These are phyloP conservation scores for Chara braunii DNA, from an alignment of 139 green algal species.

Conservation along the genomic window DNA sequence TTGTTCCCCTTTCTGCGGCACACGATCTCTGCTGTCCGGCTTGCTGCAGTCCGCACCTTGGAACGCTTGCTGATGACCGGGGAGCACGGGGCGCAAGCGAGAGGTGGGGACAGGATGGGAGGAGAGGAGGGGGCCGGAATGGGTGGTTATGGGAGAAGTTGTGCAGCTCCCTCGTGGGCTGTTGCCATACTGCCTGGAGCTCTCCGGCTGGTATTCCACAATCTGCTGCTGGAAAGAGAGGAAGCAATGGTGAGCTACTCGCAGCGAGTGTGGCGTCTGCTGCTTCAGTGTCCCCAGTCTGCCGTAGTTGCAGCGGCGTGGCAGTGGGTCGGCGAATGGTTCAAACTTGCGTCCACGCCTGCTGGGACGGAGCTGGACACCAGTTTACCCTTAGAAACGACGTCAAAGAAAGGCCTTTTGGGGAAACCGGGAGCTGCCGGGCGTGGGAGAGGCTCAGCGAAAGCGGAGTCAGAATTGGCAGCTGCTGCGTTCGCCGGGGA, in stretches of 20 bases:
- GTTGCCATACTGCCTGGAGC: slow-evolving; percentile 40
- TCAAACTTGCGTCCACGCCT: slow-evolving; percentile 43
- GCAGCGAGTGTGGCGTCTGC: slow-evolving; percentile 52
- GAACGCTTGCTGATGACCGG: slow-evolving; percentile 4
- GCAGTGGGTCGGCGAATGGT: slow-evolving; percentile 29
- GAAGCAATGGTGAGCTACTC: slow-evolving; percentile 41
- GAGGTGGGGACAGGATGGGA: background rate
- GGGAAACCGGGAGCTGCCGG: background rate
- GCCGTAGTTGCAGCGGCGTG: background rate
- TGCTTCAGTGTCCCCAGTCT: slow-evolving; percentile 43
- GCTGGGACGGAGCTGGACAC: slow-evolving; percentile 38
- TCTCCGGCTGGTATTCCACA: slow-evolving; percentile 64
- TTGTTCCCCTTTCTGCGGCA: slow-evolving; percentile 78
- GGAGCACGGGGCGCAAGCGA: slow-evolving; percentile 8
- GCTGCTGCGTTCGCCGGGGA: background rate
- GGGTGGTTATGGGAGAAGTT: background rate
- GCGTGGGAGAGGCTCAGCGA: background rate
- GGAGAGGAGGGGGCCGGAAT: slow-evolving; percentile 11
- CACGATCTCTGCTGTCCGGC: slow-evolving; percentile 61
- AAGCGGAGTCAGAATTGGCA: background rate
- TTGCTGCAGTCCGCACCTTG: slow-evolving; percentile 48
- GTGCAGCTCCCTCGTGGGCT: slow-evolving; percentile 34
- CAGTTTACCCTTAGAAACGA: slow-evolving; percentile 8
- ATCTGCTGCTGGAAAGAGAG: slow-evolving; percentile 64
- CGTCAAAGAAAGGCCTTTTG: background rate